Conservation (phyloP, 2,329 filamentous ascomycete genomes). For the Onygena corvina region DNA sequence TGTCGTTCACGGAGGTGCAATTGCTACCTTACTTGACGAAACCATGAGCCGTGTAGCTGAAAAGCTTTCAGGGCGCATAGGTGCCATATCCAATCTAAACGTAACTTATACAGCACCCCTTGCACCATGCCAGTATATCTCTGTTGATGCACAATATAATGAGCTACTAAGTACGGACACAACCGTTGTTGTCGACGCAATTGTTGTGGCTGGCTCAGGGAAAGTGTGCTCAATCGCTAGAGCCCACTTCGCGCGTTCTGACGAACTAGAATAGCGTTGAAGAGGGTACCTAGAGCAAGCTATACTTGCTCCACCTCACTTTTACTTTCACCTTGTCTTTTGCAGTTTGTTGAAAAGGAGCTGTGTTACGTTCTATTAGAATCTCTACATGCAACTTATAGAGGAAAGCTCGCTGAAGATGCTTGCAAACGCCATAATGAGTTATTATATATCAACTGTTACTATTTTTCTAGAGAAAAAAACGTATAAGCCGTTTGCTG, state of each 20-base stretch:
- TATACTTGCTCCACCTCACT: background rate
- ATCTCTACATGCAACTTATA: background rate
- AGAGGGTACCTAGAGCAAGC: conserved; percentile 28
- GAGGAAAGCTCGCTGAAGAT: background rate
- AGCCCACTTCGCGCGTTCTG: conserved; percentile 49
- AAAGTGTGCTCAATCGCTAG: conserved; percentile 47
- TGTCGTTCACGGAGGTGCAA: conserved; percentile 57
- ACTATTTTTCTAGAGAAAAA: too few relatives aligned
- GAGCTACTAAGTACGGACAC: conserved; percentile 28
- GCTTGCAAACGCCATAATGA: too few relatives aligned
- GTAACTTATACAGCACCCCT: conserved; percentile 53
- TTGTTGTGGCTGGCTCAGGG: conserved; percentile 36
- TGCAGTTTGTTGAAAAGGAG: too few relatives aligned
- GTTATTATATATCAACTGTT: too few relatives aligned
- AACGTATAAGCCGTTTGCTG: too few relatives aligned
- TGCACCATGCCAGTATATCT: conserved; percentile 50
- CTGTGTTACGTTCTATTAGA: too few relatives aligned
- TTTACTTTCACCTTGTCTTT: background rate
- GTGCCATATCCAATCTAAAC: conserved; percentile 47
- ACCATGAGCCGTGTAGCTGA: conserved; percentile 51
- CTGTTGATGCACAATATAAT: conserved; percentile 41
- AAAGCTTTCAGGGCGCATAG: conserved; percentile 38
- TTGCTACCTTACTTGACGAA: conserved; percentile 59
- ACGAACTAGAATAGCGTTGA: conserved; percentile 35
- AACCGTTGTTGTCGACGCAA: conserved; percentile 28